Percentiles rank a stretch among this genome's conserved stretches.
Evolutionary conservation across 345 rosid species (phyloP).

Genomic region (Rhizophora mangle): DNA sequence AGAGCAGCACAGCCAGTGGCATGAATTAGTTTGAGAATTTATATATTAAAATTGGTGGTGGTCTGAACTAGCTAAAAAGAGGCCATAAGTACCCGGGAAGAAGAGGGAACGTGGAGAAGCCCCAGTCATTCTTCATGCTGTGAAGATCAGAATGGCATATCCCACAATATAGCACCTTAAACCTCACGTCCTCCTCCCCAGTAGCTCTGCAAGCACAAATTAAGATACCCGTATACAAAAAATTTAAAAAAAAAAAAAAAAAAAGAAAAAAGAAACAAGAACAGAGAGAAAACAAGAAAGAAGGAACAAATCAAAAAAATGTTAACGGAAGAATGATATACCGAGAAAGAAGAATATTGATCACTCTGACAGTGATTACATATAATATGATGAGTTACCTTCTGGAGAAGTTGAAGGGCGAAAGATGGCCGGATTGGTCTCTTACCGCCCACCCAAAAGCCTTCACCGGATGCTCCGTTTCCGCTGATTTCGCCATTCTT

Average conservation of each 20-base stretch:
- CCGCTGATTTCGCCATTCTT: constrained; percentile 23
- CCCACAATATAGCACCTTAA: constrained; percentile 20
- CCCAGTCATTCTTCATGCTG: constrained; percentile 18
- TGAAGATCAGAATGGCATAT: constrained; percentile 25
- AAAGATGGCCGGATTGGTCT: constrained; percentile 42
- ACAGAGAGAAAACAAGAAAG: no score
- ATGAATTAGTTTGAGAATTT: no score
- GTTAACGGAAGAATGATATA: no score
- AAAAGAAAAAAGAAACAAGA: no score
- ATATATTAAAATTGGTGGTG: neutral
- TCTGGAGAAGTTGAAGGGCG: constrained; percentile 49
- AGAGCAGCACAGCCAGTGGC: no score
- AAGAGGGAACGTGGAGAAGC: constrained; percentile 8
- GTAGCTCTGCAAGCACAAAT: constrained; percentile 1
- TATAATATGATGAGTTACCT: constrained; percentile 25
- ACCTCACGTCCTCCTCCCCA: constrained; percentile 18
- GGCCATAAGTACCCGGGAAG: constrained; percentile 4
- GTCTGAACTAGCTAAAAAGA: neutral
- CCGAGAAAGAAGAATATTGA: no score
- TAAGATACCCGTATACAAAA: no score
- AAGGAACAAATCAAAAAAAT: no score
- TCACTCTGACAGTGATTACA: no score
- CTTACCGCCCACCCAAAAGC: constrained; percentile 53
- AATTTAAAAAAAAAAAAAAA: no score
- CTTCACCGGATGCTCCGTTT: constrained; percentile 24